Evolutionary conservation across 1,139 yeast genomes (phyloP).

Genomic region (Debaryomycetaceae sp.): DNA sequence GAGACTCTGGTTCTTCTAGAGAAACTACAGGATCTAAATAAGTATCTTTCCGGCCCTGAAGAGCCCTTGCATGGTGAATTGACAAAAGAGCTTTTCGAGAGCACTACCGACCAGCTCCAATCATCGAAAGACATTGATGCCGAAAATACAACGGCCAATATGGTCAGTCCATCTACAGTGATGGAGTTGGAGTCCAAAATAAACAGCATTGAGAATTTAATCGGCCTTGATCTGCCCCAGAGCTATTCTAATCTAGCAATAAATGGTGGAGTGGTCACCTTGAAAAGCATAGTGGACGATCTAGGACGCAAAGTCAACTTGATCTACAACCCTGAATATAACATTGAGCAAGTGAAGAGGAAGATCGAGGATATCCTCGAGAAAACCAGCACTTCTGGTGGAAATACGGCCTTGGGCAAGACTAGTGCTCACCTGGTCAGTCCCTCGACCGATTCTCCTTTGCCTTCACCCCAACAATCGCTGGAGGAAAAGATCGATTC

Average conservation of each 20-base stretch:
- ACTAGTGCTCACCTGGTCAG: slow-evolving; percentile 1
- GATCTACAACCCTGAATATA: slow-evolving; percentile 35
- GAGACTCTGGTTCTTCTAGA: slow-evolving; percentile 5
- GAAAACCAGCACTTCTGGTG: slow-evolving; percentile 17
- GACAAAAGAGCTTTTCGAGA: slow-evolving; percentile 7
- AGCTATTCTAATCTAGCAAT: slow-evolving; percentile 1
- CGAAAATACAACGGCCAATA: not conserved
- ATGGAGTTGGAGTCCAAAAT: slow-evolving; percentile 24
- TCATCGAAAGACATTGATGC: slow-evolving; percentile 1
- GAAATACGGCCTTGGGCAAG: slow-evolving; percentile 12
- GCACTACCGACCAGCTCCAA: slow-evolving; percentile 1
- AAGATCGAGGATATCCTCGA: slow-evolving; percentile 13
- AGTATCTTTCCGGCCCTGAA: not conserved
- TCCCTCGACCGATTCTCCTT: not conserved
- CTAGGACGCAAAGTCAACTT: slow-evolving; percentile 35
- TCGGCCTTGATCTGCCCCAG: slow-evolving; percentile 15
- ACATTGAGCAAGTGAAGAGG: slow-evolving; percentile 16
- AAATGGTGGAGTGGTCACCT: not conserved
- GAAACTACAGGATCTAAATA: slow-evolving; percentile 9
- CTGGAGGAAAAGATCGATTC: slow-evolving; percentile 30
- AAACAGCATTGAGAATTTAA: slow-evolving; percentile 16
- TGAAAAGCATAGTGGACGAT: slow-evolving; percentile 20
- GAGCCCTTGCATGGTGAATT: not conserved
- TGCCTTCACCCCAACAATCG: not conserved
- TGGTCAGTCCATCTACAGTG: slow-evolving; percentile 7